phyloP scores from a whole-genome alignment of 495 filamentous ascomycete genomes.

The Lepidopterella palustris region DNA sequence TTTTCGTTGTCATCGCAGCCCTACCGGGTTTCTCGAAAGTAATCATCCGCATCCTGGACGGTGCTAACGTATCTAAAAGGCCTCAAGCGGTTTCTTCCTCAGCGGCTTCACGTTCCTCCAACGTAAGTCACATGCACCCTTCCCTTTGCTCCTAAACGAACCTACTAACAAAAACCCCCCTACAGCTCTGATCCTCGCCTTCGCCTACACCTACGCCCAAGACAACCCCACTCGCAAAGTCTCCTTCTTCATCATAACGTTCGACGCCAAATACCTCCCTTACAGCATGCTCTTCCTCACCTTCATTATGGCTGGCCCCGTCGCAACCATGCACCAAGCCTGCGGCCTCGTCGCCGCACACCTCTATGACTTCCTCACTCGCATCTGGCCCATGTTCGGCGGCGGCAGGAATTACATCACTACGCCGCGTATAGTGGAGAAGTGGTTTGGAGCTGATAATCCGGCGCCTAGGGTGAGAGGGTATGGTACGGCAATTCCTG shows the following conservation, averaged over 20 bases:
- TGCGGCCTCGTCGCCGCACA: conserved; percentile 77
- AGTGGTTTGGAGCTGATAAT: conserved; percentile 48
- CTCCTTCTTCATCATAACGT: conserved; percentile 67
- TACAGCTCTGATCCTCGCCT: conserved; percentile 63
- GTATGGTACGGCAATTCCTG: conserved; percentile 54
- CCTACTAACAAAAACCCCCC: neutral
- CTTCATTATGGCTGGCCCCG: conserved; percentile 50
- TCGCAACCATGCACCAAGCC: conserved; percentile 47
- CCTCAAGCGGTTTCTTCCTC: conserved; percentile 46
- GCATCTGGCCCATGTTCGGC: conserved; percentile 76
- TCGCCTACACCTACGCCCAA: conserved; percentile 74
- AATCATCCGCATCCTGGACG: neutral
- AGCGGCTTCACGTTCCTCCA: conserved; percentile 50
- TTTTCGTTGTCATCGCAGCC: neutral
- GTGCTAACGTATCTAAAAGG: conserved; percentile 45
- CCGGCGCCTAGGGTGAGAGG: conserved; percentile 36
- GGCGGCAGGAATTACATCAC: conserved; percentile 63
- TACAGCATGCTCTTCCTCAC: conserved; percentile 66
- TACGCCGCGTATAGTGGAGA: conserved; percentile 61
- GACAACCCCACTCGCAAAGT: conserved; percentile 68
- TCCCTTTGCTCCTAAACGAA: neutral
- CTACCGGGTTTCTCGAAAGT: neutral
- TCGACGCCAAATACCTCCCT: conserved; percentile 68
- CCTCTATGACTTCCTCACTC: conserved; percentile 75
- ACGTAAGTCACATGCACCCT: conserved; percentile 37